A percentile compares a stretch with the other conserved stretches of the same genome.
These are phyloP conservation scores for Suillus tomentosus DNA, from an alignment of 768 basidiomycete genomes.

Conservation along the genomic window DNA sequence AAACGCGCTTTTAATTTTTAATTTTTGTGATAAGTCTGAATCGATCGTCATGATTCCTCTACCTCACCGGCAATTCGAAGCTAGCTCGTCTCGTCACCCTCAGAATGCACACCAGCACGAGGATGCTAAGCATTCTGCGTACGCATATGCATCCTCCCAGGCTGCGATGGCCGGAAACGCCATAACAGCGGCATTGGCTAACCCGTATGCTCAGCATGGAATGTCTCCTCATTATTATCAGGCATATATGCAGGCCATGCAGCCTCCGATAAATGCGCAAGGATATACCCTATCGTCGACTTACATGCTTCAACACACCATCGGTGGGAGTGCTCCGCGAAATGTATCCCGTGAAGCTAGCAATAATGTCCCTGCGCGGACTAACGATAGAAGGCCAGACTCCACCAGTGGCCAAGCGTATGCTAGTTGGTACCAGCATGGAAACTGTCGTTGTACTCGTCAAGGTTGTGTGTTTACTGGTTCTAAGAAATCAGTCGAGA, in stretches of 20 bases:
- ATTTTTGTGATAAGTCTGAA: background rate
- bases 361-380: constrained; percentile 1
- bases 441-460: constrained; percentile 60
- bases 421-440: constrained; percentile 63
- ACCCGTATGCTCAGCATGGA: constrained; percentile 31
- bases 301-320: constrained; percentile 28
- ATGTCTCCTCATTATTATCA: constrained; percentile 56
- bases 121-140: background rate
- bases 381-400: constrained; percentile 16
- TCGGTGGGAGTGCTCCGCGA: background rate
- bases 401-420: constrained; percentile 21
- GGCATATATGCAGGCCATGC: constrained; percentile 45
- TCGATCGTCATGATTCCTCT: constrained; percentile 3
- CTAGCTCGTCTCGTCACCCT: background rate
- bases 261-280: constrained; percentile 30
- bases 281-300: constrained; percentile 44
- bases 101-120: background rate
- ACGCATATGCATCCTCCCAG: constrained; percentile 6
- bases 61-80: background rate
- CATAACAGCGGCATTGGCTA: constrained; percentile 29
- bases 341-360: constrained; percentile 9
- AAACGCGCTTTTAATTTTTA: background rate
- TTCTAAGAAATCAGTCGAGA: constrained; percentile 69
- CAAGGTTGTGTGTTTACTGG: constrained; percentile 69
- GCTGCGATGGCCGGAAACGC: constrained; percentile 14